Evolutionary conservation across 495 filamentous ascomycete genomes (phyloP).

Genomic region (Aspergillus saccharolyticus): DNA sequence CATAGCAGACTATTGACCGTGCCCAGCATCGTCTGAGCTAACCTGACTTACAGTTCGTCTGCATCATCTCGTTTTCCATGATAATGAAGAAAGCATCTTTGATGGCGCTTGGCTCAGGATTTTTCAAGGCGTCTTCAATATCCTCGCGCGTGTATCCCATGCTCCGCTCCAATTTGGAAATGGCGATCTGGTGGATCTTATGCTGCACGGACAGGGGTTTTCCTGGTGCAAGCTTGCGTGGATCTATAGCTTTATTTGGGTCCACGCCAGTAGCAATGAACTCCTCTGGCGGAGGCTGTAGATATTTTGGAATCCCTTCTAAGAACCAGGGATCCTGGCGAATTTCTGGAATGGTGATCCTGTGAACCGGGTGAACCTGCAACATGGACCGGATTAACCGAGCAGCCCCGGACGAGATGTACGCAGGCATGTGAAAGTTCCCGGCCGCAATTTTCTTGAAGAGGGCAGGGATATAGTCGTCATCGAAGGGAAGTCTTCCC

Average conservation of each 20-base stretch:
- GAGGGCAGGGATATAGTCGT: slow-evolving; percentile 85
- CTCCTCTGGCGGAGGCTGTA: slow-evolving; percentile 86
- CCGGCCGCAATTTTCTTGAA: slow-evolving; percentile 90
- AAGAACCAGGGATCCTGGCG: slow-evolving; percentile 93
- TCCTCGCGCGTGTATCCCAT: slow-evolving; percentile 97
- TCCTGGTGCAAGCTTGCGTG: slow-evolving; percentile 67
- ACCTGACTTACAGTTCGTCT: slow-evolving; percentile 66
- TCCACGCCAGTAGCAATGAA: slow-evolving; percentile 91
- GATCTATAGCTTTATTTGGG: slow-evolving; percentile 79
- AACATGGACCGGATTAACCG: slow-evolving; percentile 88
- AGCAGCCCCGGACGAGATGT: slow-evolving; percentile 81
- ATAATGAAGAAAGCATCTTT: slow-evolving; percentile 99
- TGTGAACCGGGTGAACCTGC: slow-evolving; percentile 87
- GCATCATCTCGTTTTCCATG: slow-evolving; percentile 96
- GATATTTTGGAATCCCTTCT: slow-evolving; percentile 75
- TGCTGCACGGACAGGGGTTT: slow-evolving; percentile 74
- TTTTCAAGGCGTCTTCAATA: slow-evolving; percentile 86
- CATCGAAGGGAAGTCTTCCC: slow-evolving; percentile 90
- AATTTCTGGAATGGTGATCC: slow-evolving; percentile 90
- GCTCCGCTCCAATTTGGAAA: slow-evolving; percentile 90
- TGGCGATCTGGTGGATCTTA: slow-evolving; percentile 85
- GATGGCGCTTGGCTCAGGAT: slow-evolving; percentile 91
- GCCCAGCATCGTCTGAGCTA: background rate
- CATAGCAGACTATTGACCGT: background rate
- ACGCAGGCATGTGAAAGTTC: slow-evolving; percentile 80